Conservation (phyloP, 2,329 filamentous ascomycete species). For the Pseudocercospora pini-densiflorae region DNA sequence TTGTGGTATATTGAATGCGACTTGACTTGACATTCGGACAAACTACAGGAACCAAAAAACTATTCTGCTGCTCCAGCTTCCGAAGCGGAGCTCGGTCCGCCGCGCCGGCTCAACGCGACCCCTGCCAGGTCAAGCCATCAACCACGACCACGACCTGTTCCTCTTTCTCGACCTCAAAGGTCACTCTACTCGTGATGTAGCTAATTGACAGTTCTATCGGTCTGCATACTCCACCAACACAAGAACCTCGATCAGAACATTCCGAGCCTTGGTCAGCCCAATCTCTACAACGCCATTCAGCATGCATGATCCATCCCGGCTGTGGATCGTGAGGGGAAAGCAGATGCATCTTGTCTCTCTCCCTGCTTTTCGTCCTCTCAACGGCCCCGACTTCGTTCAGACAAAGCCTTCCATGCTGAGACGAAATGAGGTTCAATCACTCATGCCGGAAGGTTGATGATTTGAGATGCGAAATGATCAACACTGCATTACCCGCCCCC, state of each 20-base stretch:
- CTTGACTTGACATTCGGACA: neutral
- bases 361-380: neutral
- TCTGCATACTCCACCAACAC: no score
- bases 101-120: neutral
- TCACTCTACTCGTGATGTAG: no score
- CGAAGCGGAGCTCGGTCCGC: neutral
- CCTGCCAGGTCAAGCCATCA: neutral
- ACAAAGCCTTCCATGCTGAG: no score
- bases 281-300: no score
- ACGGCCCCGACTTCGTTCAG: no score
- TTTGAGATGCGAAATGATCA: neutral
- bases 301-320: no score
- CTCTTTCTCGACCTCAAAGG: neutral
- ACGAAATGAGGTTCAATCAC: no score
- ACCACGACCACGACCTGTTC: neutral
- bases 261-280: no score
- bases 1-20: neutral
- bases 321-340: neutral
- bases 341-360: neutral
- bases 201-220: no score
- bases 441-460: neutral
- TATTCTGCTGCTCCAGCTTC: slow-evolving; percentile 3
- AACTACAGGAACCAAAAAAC: neutral
- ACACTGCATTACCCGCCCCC: neutral
- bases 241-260: no score